Base-by-base conservation (phyloP, 495 filamentous ascomycete species). In the Xylaria telfairii region DNA sequence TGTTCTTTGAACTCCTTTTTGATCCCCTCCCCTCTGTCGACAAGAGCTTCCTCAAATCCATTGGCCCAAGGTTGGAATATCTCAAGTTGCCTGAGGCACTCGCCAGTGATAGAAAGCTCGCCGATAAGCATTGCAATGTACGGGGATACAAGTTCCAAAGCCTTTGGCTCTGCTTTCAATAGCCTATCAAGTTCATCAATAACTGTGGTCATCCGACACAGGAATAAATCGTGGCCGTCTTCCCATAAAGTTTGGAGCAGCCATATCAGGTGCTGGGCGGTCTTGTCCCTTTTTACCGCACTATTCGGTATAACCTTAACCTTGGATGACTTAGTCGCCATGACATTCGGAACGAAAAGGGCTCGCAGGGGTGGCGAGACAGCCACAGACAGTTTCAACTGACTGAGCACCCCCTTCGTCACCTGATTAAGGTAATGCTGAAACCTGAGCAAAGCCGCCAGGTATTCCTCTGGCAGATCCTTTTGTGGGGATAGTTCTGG, bases 1-100 rank as follows among this genome's bases (percentile, higher is more conserved):
- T 61, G 46, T 19, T 76, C 34, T 0, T 42, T 39, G 60, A 70
- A 83, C 1, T 81, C 77, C 15, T 74, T 69, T 26, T 79, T 75
- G 17, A 85, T 67, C 17, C 61, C 65, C 0, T 82, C 73, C 26
- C 78, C 59, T 26, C 63, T 60, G 0, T 79, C 49, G 10, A 56
- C 68, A 9, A 68, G 32, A 15, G 73, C 70, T 21, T 30, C 47
- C 30, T 83, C 77, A 28, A 85, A 84, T 0, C 67, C 72, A 15
- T 67, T 64, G n/a, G 83, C 84, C 82, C 86, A 87, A 0, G 86
- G 86, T 26, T 84, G 82, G 74, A 79, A 86, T 10, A 83, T 69
- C 5, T 82, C 67, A 5, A 89, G 26, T 67, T 89, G 83, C 13
- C 77, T 73, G 19, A 75, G 41, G 60, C 80, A 81, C 67, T 86